Conservation (phyloP, 805 yeast genomes). For the Ogataea angusta region DNA sequence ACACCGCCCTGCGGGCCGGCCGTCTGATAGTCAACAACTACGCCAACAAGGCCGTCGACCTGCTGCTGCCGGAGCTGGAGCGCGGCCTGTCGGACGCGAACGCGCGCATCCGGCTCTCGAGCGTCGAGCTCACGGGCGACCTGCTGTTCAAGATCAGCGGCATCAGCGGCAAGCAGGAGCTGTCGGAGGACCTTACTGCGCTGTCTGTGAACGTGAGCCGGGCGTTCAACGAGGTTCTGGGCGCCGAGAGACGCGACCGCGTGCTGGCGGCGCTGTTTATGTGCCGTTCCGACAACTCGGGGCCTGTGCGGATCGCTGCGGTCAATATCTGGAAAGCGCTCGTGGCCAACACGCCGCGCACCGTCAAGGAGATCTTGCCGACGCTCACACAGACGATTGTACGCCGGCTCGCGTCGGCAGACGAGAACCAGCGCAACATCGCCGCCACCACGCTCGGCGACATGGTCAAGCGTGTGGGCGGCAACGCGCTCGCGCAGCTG, state of each 20-base stretch:
- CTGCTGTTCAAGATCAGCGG: conserved; percentile 92
- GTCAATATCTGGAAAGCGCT: conserved; percentile 95
- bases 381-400: conserved; percentile 77
- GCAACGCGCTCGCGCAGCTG: conserved; percentile 76
- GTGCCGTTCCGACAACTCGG: conserved; percentile 89
- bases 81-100: conserved; percentile 78
- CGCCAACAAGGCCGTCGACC: conserved; percentile 88
- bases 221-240: conserved; percentile 73
- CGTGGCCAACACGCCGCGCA: conserved; percentile 93
- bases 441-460: conserved; percentile 96
- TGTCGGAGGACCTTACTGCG: conserved; percentile 52
- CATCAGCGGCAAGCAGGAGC: conserved; percentile 72
- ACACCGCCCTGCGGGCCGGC: conserved; percentile 88
- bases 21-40: conserved; percentile 86
- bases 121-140: conserved; percentile 95
- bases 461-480: conserved; percentile 89
- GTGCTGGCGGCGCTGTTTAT: conserved; percentile 82
- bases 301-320: conserved; percentile 83
- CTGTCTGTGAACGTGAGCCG: conserved; percentile 50
- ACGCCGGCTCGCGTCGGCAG: conserved; percentile 76
- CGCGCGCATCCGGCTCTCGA: conserved; percentile 85
- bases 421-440: conserved; percentile 73
- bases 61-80: conserved; percentile 91
- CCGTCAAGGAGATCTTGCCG: conserved; percentile 88
- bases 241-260: conserved; percentile 84